These are phyloP conservation scores for Apiospora malaysiana DNA, from an alignment of 2,329 filamentous ascomycete species.

Conservation along the genomic window DNA sequence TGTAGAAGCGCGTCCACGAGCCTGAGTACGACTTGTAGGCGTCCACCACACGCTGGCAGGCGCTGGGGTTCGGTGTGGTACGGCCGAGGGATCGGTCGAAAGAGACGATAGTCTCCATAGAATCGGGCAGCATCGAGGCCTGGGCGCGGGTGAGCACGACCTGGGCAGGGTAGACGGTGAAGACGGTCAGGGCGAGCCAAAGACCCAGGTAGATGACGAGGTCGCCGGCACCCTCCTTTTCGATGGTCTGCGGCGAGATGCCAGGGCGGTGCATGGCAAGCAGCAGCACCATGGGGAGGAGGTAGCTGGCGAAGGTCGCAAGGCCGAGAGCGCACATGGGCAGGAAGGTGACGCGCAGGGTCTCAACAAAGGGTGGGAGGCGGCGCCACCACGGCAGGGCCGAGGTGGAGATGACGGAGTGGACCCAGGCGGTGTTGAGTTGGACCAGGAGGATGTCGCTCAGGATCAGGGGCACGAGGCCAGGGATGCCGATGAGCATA, in stretches of 20 bases:
- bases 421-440: slow-evolving; percentile 80
- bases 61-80: slow-evolving; percentile 1
- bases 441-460: slow-evolving; percentile 67
- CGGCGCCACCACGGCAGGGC: slow-evolving; percentile 70
- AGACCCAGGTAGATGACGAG: slow-evolving; percentile 49
- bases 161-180: slow-evolving; percentile 77
- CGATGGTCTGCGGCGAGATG: not conserved
- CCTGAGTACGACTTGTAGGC: slow-evolving; percentile 16
- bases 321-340: slow-evolving; percentile 45
- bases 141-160: slow-evolving; percentile 84
- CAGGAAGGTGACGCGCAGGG: slow-evolving; percentile 71
- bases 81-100: slow-evolving; percentile 73
- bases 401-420: slow-evolving; percentile 80
- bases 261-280: slow-evolving; percentile 48
- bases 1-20: slow-evolving; percentile 7
- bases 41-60: not conserved
- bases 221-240: not conserved
- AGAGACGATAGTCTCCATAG: slow-evolving; percentile 82
- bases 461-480: slow-evolving; percentile 41
- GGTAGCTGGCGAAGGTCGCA: slow-evolving; percentile 43
- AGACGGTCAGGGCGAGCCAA: slow-evolving; percentile 57
- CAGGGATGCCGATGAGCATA: slow-evolving; percentile 32
- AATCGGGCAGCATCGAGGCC: slow-evolving; percentile 82
- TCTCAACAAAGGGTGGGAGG: slow-evolving; percentile 67
- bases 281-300: slow-evolving; percentile 49